These are phyloP conservation scores for Martensiomyces pterosporus DNA, from an alignment of 192 early-diverging fungal species.

Conservation along the genomic window DNA sequence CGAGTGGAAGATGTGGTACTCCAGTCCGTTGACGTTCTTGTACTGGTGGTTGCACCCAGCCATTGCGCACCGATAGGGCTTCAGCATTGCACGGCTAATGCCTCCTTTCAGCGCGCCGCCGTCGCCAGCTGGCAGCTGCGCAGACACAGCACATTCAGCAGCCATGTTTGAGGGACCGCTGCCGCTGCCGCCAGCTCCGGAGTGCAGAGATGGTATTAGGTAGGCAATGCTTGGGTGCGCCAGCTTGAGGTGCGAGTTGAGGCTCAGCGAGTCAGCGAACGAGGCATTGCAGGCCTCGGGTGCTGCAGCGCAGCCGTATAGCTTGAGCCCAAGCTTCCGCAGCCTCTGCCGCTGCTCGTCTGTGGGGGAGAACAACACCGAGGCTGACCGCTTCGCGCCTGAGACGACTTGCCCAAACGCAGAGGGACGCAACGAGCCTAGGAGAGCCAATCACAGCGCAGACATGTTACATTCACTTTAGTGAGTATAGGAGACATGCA, in stretches of 20 bases:
- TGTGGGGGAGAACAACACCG: slow-evolving; percentile 45
- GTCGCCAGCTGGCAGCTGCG: neutral
- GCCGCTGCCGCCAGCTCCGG: slow-evolving; percentile 4
- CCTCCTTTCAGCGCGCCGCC: neutral
- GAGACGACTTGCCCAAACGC: slow-evolving; percentile 1
- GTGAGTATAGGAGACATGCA: no score
- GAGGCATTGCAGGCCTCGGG: slow-evolving; percentile 29
- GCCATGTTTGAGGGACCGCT: no score
- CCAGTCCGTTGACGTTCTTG: slow-evolving; percentile 81
- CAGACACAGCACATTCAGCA: neutral
- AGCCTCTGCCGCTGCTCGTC: slow-evolving; percentile 49
- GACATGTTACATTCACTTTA: slow-evolving; percentile 8
- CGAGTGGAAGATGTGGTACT: slow-evolving; percentile 71
- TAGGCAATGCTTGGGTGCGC: slow-evolving; percentile 31
- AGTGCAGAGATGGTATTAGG: slow-evolving; percentile 36
- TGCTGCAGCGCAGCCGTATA: slow-evolving; percentile 50
- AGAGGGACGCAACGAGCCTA: neutral
- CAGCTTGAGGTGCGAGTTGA: slow-evolving; percentile 46
- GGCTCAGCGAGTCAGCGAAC: slow-evolving; percentile 37
- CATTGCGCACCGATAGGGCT: slow-evolving; percentile 67
- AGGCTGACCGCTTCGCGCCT: slow-evolving; percentile 41
- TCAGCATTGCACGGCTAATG: slow-evolving; percentile 1
- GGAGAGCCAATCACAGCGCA: slow-evolving; percentile 2
- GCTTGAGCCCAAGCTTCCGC: slow-evolving; percentile 36
- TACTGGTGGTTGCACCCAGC: slow-evolving; percentile 65